Evolutionary conservation across 768 basidiomycete species (phyloP), one percentile per base, ranked within the genome.

Genomic region (Leccinellum albellum): DNA sequence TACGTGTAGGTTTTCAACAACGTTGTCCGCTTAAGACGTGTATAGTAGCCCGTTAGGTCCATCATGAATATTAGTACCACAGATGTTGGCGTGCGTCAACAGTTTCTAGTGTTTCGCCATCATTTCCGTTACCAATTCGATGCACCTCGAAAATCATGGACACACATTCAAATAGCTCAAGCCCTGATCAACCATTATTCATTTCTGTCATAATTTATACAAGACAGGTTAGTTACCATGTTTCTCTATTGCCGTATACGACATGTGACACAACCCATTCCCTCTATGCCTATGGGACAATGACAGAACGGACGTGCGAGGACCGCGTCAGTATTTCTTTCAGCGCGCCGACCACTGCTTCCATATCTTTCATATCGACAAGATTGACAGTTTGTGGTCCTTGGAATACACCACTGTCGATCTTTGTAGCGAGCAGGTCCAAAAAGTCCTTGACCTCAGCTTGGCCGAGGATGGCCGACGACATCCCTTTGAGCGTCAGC

Each of bases 401-500:
- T 21, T 66, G 54, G 12, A 73, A 59, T 10, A 51, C 37, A 1
- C 71, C 73, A 14, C 29, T 42, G 46, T 73, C 73, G 32, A 74
- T 68, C 60, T 73, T 73, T 1, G 46, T 45, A 9, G 73, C 61
- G 17, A 73, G 61, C 23, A 64, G 6, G 40, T 73, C 73, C 48
- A 73, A 26, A 24, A 73, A 64, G 2, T 35, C 55, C 59, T 73
- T 73, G 26, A 72, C 57, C 24, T 70, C 65, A 1, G 29, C 21
- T 7, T 63, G 49, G 21, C 40, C 23, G 2, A 73, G 54, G 20
- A 68, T 62, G 51, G 64, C 65, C 40, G 71, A 74, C 42, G 46
- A 54, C 70, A 73, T 70, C 1, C 71, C 71, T 51, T 64, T 73
- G 55, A 73, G 58, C 1, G 71, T 69, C 40, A 73, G 24, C 9